Conservation (phyloP, 352 stramenopile genomes). For the Phytophthora cactorum region DNA sequence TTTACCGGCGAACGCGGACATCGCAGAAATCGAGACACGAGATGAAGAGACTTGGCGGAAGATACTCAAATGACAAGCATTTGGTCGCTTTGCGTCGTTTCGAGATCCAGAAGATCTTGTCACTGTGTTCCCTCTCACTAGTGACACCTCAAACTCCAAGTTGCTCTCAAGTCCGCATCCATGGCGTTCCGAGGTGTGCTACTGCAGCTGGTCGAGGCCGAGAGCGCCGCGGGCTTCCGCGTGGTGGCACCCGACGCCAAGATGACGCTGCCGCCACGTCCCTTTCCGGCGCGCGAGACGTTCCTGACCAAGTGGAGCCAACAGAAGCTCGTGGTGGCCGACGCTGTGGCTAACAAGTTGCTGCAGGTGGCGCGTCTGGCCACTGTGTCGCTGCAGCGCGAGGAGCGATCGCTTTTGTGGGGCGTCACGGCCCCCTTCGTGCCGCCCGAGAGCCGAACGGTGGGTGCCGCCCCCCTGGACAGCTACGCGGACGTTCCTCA, state of each 20-base stretch:
- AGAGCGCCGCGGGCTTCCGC: slow-evolving; percentile 46
- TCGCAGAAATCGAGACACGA: not conserved
- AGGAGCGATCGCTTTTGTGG: slow-evolving; percentile 62
- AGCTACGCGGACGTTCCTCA: slow-evolving; percentile 15
- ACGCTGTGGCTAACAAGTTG: slow-evolving; percentile 59
- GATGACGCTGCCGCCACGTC: slow-evolving; percentile 42
- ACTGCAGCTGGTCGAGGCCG: slow-evolving; percentile 45
- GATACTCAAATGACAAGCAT: slow-evolving; percentile 1
- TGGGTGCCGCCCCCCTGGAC: slow-evolving; percentile 19
- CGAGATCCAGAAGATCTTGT: slow-evolving; percentile 7
- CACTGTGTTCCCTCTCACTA: slow-evolving; percentile 8
- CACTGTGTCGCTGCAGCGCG: slow-evolving; percentile 41
- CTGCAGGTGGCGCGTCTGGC: slow-evolving; percentile 59
- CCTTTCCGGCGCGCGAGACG: slow-evolving; percentile 5
- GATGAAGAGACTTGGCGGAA: not conserved
- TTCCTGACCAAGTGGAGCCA: slow-evolving; percentile 39
- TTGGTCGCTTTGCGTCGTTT: slow-evolving; percentile 18
- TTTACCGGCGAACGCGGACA: slow-evolving; percentile 4
- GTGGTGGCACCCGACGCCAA: slow-evolving; percentile 56
- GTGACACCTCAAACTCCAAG: slow-evolving; percentile 5
- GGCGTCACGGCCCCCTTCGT: slow-evolving; percentile 27
- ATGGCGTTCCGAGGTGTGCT: slow-evolving; percentile 83
- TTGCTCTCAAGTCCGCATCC: not conserved
- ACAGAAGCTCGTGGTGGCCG: slow-evolving; percentile 62
- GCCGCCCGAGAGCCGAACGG: slow-evolving; percentile 14